Percentiles rank a stretch among this genome's conserved stretches.
These are phyloP conservation scores for Starmerella sp. DNA, from an alignment of 805 yeast genomes.

Conservation along the genomic window DNA sequence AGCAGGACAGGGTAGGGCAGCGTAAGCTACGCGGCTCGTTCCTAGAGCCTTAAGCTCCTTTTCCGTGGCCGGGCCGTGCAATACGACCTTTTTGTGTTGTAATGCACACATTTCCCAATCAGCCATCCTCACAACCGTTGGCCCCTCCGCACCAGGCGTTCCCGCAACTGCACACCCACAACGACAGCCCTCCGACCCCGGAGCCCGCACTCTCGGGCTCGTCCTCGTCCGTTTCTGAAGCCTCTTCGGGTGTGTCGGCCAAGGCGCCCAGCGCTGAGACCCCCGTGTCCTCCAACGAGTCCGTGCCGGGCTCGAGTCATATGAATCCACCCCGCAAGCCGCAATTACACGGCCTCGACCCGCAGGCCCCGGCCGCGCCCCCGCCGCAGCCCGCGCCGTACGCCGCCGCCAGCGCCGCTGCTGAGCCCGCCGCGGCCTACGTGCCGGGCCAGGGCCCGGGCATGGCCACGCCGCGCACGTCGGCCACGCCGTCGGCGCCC, in stretches of 20 bases:
- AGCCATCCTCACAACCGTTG: not conserved
- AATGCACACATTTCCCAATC: not conserved
- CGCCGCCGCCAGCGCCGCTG: not conserved
- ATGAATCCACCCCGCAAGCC: not conserved
- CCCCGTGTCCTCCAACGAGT: not conserved
- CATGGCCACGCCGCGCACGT: not conserved
- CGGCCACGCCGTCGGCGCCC: not conserved
- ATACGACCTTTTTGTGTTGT: not conserved
- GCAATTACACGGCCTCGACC: not conserved
- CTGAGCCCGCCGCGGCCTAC: not conserved
- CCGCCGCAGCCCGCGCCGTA: not conserved
- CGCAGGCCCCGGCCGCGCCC: not conserved
- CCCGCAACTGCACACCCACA: not conserved
- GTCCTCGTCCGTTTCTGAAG: not conserved
- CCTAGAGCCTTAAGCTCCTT: not conserved
- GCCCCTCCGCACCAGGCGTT: not conserved
- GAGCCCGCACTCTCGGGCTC: not conserved
- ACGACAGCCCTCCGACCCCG: not conserved
- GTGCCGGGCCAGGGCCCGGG: not conserved
- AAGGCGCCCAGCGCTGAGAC: not conserved
- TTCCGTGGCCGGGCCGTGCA: not conserved
- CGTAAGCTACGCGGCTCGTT: not conserved
- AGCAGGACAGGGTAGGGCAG: constrained; percentile 2
- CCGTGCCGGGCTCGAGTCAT: not conserved
- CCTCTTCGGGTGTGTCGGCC: not conserved